Evolutionary conservation across 1,284 basidiomycete species (phyloP).

Genomic region (Sphagnurus paluster): DNA sequence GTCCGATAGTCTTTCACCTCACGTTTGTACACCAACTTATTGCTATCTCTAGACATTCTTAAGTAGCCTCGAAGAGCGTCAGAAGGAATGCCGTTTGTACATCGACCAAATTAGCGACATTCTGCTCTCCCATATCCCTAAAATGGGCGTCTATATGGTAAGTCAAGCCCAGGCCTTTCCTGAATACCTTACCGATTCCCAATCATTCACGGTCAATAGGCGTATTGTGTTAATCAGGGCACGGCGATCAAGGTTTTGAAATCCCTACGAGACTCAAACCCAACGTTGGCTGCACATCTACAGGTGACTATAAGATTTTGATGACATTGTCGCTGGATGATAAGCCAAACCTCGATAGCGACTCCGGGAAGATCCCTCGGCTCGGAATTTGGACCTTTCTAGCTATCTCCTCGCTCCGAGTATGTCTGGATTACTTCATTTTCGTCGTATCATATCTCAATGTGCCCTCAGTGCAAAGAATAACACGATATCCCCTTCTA

Average conservation of each 20-base stretch:
- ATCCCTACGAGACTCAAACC: conserved; percentile 68
- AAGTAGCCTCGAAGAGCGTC: conserved; percentile 86
- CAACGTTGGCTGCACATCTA: conserved; percentile 65
- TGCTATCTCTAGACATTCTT: conserved; percentile 62
- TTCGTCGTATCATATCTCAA: neutral
- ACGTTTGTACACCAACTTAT: conserved; percentile 6
- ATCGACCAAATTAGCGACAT: conserved; percentile 89
- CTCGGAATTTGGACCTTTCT: conserved; percentile 85
- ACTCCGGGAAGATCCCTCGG: conserved; percentile 68
- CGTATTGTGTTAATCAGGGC: conserved; percentile 90
- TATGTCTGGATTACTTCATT: conserved; percentile 37
- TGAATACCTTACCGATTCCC: conserved; percentile 3
- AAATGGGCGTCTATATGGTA: conserved; percentile 81
- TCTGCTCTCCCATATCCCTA: conserved; percentile 69
- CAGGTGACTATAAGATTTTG: conserved; percentile 51
- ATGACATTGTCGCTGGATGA: neutral
- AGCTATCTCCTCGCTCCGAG: conserved; percentile 91
- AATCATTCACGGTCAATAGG: conserved; percentile 43
- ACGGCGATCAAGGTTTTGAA: conserved; percentile 80
- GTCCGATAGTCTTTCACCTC: conserved; percentile 38
- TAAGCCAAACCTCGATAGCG: conserved; percentile 37
- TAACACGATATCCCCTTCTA: conserved; percentile 89
- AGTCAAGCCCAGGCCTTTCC: conserved; percentile 20
- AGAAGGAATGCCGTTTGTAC: conserved; percentile 88
- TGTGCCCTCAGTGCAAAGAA: conserved; percentile 78